These are phyloP conservation scores for Durusdinium trenchii DNA, from an alignment of 73 alveolate species.

Conservation along the genomic window DNA sequence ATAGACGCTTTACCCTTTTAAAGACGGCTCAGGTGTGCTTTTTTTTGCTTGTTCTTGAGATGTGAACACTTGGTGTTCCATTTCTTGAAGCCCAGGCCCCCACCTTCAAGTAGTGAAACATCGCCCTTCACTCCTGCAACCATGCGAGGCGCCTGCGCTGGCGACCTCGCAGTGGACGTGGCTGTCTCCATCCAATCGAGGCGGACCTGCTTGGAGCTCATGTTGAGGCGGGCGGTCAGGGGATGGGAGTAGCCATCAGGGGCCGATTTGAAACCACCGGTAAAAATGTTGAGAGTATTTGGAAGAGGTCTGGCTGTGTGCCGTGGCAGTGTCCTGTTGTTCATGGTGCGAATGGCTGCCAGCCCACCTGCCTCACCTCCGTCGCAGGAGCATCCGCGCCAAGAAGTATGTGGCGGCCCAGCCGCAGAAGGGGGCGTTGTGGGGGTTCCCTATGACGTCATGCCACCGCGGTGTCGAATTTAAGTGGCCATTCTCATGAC, in stretches of 20 bases:
- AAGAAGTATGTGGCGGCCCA: conserved; percentile 32
- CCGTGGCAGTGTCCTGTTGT: not conserved
- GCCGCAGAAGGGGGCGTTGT: no score
- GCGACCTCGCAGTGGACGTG: conserved; percentile 63
- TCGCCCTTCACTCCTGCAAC: not conserved
- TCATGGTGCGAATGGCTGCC: not conserved
- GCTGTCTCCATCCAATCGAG: conserved; percentile 92
- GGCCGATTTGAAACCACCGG: not conserved
- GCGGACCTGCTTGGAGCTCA: conserved; percentile 63
- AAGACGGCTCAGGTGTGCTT: not conserved
- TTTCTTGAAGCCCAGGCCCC: not conserved
- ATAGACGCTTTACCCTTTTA: not conserved
- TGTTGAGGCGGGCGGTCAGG: conserved; percentile 18
- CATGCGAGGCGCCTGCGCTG: conserved; percentile 62
- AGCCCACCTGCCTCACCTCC: not conserved
- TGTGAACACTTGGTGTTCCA: not conserved
- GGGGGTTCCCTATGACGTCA: no score
- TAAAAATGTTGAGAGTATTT: not conserved
- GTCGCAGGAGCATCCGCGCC: conserved; percentile 70
- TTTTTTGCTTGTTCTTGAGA: not conserved
- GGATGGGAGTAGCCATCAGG: not conserved
- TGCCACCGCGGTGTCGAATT: no score
- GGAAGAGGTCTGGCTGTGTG: not conserved
- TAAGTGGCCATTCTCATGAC: no score
- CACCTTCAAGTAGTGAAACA: no score